Conservation (phyloP, 108 stramenopile genomes). For the Skeletonema menzelii region DNA sequence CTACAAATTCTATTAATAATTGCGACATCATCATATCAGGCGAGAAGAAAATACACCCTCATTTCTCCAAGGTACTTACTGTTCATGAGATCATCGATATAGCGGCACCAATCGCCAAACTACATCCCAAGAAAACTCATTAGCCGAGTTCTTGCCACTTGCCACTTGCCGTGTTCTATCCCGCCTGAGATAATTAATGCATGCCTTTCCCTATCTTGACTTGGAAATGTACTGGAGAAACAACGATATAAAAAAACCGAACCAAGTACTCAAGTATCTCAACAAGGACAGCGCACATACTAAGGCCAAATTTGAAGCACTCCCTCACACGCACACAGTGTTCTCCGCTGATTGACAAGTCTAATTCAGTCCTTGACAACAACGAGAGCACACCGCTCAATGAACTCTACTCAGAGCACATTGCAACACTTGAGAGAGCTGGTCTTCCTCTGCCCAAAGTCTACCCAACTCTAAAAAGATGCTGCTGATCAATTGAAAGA, state of each 20-base stretch:
- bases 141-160: too few relatives aligned
- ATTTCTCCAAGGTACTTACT: too few relatives aligned
- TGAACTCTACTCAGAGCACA: slow-evolving; percentile 11
- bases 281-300: slow-evolving; percentile 14
- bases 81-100: too few relatives aligned
- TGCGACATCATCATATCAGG: too few relatives aligned
- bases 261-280: slow-evolving; percentile 18
- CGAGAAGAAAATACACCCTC: too few relatives aligned
- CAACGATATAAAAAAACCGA: slow-evolving; percentile 8
- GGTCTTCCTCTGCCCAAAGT: background rate
- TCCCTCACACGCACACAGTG: slow-evolving; percentile 5
- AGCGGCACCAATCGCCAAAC: too few relatives aligned
- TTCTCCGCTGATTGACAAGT: background rate
- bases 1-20: too few relatives aligned
- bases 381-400: background rate
- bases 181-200: too few relatives aligned
- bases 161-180: too few relatives aligned
- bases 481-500: background rate
- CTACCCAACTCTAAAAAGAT: slow-evolving; percentile 3
- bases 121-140: too few relatives aligned
- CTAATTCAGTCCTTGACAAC: background rate
- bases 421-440: slow-evolving; percentile 4
- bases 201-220: background rate
- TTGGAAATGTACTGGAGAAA: slow-evolving; percentile 6
- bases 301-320: slow-evolving; percentile 10